phyloP scores from a whole-genome alignment of 768 basidiomycete species.

The Tylopilus balloui region DNA sequence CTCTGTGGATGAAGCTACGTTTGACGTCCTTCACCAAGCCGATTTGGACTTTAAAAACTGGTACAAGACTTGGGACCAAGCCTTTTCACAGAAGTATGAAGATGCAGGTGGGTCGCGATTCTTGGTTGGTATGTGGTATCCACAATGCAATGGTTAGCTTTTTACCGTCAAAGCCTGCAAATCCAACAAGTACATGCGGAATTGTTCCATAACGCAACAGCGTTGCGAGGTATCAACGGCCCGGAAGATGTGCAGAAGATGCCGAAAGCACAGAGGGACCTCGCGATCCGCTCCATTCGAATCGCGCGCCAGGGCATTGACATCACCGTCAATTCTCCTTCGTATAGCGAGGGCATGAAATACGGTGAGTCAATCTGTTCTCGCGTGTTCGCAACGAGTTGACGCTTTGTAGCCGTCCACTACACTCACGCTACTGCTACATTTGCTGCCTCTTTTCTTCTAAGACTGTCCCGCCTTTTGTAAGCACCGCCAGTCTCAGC shows the following conservation, averaged over 20 bases:
- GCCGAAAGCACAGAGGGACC: slow-evolving; percentile 68
- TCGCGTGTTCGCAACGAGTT: slow-evolving; percentile 3
- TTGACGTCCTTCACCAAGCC: slow-evolving; percentile 65
- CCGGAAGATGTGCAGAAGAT: slow-evolving; percentile 85
- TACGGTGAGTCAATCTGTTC: slow-evolving; percentile 53
- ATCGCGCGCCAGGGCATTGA: slow-evolving; percentile 79
- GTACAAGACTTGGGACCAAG: slow-evolving; percentile 77
- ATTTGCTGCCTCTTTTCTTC: slow-evolving; percentile 85
- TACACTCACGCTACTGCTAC: slow-evolving; percentile 92
- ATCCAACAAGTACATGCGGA: slow-evolving; percentile 87
- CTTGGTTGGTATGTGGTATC: slow-evolving; percentile 4
- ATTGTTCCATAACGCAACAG: slow-evolving; percentile 80
- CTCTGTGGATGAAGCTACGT: slow-evolving; percentile 69
- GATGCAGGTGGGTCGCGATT: slow-evolving; percentile 56
- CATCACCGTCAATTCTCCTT: slow-evolving; percentile 77
- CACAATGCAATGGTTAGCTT: slow-evolving; percentile 44
- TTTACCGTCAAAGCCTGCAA: slow-evolving; percentile 84
- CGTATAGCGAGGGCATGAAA: slow-evolving; percentile 89
- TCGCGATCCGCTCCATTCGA: slow-evolving; percentile 78
- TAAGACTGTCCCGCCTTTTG: slow-evolving; percentile 86
- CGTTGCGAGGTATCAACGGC: slow-evolving; percentile 75
- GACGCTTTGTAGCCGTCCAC: slow-evolving; percentile 59
- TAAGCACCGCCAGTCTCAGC: slow-evolving; percentile 37
- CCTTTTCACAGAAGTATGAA: slow-evolving; percentile 77
- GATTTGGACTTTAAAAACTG: slow-evolving; percentile 76